phyloP scores from a whole-genome alignment of 352 stramenopile species.

The Pythium volutum region DNA sequence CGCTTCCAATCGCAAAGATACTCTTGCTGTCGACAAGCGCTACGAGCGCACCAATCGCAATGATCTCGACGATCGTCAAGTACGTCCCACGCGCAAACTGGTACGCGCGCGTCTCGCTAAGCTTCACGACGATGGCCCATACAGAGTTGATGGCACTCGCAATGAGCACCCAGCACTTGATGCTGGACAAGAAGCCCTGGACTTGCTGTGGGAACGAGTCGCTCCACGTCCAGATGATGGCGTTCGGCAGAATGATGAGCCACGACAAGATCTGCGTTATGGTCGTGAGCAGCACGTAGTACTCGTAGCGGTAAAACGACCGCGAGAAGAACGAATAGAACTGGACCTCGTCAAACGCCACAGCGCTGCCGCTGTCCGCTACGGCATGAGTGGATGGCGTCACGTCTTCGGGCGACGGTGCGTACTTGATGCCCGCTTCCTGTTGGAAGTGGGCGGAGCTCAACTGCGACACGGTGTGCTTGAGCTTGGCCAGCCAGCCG shows the following conservation, averaged over 20 bases:
- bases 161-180: constrained; percentile 23
- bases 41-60: constrained; percentile 14
- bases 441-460: too few relatives aligned
- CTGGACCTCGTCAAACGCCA: too few relatives aligned
- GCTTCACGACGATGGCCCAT: constrained; percentile 15
- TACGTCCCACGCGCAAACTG: constrained; percentile 15
- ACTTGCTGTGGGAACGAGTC: constrained; percentile 16
- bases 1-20: constrained; percentile 16
- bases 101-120: constrained; percentile 17
- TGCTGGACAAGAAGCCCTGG: constrained; percentile 13
- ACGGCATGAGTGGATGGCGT: too few relatives aligned
- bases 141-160: constrained; percentile 4
- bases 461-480: too few relatives aligned
- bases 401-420: too few relatives aligned
- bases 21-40: background rate
- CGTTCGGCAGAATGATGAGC: constrained; percentile 27
- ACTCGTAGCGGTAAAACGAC: constrained; percentile 28
- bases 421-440: too few relatives aligned
- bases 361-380: too few relatives aligned
- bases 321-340: constrained; percentile 31
- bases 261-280: constrained; percentile 20
- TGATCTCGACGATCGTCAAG: constrained; percentile 20
- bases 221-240: constrained; percentile 23
- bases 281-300: constrained; percentile 19
- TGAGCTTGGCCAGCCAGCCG: too few relatives aligned